Conservation (phyloP, 441 rosid species). For the Metrosideros polymorpha region DNA sequence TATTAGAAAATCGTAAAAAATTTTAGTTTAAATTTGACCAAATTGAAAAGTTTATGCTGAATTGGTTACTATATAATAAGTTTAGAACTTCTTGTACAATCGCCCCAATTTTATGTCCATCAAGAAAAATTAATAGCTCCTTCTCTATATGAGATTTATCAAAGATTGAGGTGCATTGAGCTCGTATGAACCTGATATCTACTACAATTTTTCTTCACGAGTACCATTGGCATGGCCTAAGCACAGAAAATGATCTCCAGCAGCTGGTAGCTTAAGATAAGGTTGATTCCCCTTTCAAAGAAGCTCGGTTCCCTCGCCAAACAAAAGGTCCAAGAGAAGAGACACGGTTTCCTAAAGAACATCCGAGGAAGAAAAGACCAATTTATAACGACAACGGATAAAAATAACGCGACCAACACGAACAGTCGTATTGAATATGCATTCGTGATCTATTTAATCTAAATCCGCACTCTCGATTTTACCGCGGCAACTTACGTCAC, state of each 20-base stretch:
- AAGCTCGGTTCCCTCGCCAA: not conserved
- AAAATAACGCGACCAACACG: not conserved
- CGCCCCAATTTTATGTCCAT: not conserved
- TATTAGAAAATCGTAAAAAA: not conserved
- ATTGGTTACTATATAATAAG: rapidly evolving
- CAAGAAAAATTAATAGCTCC: not conserved
- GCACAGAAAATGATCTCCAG: not conserved
- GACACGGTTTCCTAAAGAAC: not conserved
- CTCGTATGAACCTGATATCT: not conserved
- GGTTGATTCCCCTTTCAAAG: not conserved
- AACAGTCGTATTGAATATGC: not conserved
- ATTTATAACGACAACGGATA: not conserved
- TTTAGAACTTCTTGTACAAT: not conserved
- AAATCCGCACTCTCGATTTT: not conserved
- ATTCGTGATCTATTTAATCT: not conserved
- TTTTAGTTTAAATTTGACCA: not conserved
- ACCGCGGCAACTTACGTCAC: not conserved
- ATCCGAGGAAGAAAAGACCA: not conserved
- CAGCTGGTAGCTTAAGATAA: not conserved
- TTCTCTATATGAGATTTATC: not conserved
- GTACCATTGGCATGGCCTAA: not conserved
- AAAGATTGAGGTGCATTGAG: not conserved
- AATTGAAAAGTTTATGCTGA: not conserved
- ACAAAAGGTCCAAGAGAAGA: not conserved
- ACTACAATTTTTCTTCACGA: not conserved